Percentiles rank a stretch among this genome's conserved stretches.
Evolutionary conservation across 768 basidiomycete genomes (phyloP).

Genomic region (Phaeolepiota aurea): DNA sequence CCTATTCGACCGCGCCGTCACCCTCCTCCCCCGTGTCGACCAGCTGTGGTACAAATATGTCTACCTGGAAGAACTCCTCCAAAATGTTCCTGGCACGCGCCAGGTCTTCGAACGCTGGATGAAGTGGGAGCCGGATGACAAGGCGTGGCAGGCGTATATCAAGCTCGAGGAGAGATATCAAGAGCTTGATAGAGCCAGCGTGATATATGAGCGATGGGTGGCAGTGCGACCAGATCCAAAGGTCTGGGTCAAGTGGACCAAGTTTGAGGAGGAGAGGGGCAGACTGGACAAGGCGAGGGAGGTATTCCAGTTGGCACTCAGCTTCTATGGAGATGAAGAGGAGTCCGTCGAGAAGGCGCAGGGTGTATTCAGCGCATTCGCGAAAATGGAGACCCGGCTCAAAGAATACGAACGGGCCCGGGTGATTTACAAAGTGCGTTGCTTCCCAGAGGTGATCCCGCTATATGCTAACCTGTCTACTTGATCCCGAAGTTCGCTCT

Average conservation of each 20-base stretch:
- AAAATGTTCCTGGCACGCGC: constrained; percentile 92
- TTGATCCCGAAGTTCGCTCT: constrained; percentile 81
- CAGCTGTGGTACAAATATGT: constrained; percentile 99
- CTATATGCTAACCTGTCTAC: background rate
- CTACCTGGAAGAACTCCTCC: constrained; percentile 93
- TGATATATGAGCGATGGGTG: constrained; percentile 89
- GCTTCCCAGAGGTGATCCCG: background rate
- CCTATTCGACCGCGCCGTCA: constrained; percentile 94
- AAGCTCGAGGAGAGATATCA: constrained; percentile 93
- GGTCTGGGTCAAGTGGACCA: constrained; percentile 79
- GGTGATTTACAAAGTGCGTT: constrained; percentile 90
- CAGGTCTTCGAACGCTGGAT: constrained; percentile 99
- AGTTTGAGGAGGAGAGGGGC: constrained; percentile 83
- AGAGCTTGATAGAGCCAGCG: constrained; percentile 86
- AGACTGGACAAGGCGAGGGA: constrained; percentile 68
- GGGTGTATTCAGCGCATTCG: constrained; percentile 87
- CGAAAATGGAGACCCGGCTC: constrained; percentile 92
- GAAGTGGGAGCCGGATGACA: constrained; percentile 99
- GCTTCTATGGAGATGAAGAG: constrained; percentile 84
- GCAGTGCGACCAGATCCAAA: constrained; percentile 70
- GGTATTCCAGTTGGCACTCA: constrained; percentile 85
- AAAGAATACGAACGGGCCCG: constrained; percentile 97
- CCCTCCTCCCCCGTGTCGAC: constrained; percentile 91
- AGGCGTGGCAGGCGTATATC: constrained; percentile 99
- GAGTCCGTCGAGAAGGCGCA: constrained; percentile 96